Conservation (phyloP, 2,329 filamentous ascomycete genomes). For the Byssothecium circinans region DNA sequence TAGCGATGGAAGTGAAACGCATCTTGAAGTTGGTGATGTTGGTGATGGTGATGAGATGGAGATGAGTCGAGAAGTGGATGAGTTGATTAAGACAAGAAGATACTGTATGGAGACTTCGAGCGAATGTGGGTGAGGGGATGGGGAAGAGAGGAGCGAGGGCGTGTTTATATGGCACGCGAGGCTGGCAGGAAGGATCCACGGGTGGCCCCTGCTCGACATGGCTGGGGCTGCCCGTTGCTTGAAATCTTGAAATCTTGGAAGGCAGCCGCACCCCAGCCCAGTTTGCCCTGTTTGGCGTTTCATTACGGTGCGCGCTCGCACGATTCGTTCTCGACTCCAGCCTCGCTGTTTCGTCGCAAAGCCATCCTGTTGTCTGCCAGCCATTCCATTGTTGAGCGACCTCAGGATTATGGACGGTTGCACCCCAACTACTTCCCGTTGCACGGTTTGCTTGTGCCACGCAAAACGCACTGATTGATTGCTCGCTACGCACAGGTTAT, state of each 20-base stretch:
- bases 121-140: neutral
- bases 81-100: neutral
- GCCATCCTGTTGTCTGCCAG: no score
- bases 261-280: neutral
- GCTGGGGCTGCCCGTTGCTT: neutral
- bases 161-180: constrained; percentile 3
- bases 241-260: neutral
- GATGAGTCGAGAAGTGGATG: constrained; percentile 1
- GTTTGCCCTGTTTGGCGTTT: neutral
- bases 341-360: no score
- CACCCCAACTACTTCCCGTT: no score
- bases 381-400: no score
- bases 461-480: constrained; percentile 4
- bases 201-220: neutral
- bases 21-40: constrained; percentile 33
- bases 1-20: constrained; percentile 32
- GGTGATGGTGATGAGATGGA: constrained; percentile 6
- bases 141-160: neutral
- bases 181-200: neutral
- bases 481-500: no score
- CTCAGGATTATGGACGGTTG: no score
- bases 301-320: neutral
- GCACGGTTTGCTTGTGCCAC: neutral
- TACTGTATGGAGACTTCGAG: neutral
- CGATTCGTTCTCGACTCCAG: neutral